A percentile compares a stretch with the other conserved stretches of the same genome.
These are phyloP conservation scores for Edaphochlamys debaryana DNA, from an alignment of 139 green algal species.

Conservation along the genomic window DNA sequence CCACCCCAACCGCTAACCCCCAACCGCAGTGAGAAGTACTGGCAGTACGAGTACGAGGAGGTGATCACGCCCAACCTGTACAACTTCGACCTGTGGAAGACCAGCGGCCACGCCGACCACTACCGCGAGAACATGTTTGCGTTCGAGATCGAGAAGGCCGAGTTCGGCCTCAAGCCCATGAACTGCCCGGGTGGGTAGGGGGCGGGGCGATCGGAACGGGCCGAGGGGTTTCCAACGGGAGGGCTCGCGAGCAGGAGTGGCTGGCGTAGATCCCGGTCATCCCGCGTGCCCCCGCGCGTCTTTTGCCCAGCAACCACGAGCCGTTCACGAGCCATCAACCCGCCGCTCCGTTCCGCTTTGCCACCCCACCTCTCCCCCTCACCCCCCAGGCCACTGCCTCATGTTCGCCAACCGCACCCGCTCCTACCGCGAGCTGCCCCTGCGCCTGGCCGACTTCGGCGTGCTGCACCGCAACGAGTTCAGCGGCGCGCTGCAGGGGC, in stretches of 20 bases:
- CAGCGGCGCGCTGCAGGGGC: constrained; percentile 83
- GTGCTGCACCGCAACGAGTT: constrained; percentile 98
- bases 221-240: too few relatives aligned
- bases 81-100: constrained; percentile 99
- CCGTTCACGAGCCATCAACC: too few relatives aligned
- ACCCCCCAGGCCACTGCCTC: constrained; percentile 90
- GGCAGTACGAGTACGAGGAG: constrained; percentile 97
- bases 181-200: constrained; percentile 90
- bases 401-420: constrained; percentile 91
- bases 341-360: not conserved
- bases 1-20: too few relatives aligned
- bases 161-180: constrained; percentile 98
- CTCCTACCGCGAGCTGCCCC: constrained; percentile 95
- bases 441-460: constrained; percentile 97
- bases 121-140: constrained; percentile 99
- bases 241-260: not conserved
- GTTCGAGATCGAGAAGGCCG: constrained; percentile 93
- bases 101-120: constrained; percentile 93
- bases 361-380: not conserved
- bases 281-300: too few relatives aligned
- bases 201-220: too few relatives aligned
- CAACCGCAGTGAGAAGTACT: constrained; percentile 95
- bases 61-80: constrained; percentile 98
- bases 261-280: too few relatives aligned
- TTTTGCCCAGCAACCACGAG: too few relatives aligned